Evolutionary conservation across 345 rosid species (phyloP).

Genomic region (Trapa bicornis): DNA sequence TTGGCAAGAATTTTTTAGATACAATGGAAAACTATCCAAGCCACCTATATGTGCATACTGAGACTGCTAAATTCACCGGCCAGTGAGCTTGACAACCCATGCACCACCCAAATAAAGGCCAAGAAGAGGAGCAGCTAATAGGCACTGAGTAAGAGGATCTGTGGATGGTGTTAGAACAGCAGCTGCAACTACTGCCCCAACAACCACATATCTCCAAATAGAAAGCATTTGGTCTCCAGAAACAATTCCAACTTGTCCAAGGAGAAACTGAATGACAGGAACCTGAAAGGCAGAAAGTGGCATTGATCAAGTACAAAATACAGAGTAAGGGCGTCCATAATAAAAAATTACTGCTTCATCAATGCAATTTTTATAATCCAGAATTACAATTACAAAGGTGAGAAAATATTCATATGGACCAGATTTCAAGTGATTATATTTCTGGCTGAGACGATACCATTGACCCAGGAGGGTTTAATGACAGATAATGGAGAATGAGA

Average conservation of each 20-base stretch:
- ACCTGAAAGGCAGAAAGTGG: constrained; percentile 38
- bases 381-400: background rate
- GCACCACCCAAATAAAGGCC: constrained; percentile 96
- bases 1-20: background rate
- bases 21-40: background rate
- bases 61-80: constrained; percentile 29
- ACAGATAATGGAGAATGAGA: background rate
- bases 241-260: constrained; percentile 84
- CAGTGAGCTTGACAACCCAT: constrained; percentile 75
- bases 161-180: constrained; percentile 94
- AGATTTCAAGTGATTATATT: background rate
- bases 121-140: constrained; percentile 76
- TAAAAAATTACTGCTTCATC: background rate
- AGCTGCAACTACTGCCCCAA: constrained; percentile 86
- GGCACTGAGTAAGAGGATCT: constrained; percentile 92
- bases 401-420: background rate
- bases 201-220: constrained; percentile 91
- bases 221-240: constrained; percentile 92
- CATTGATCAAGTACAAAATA: background rate
- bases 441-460: background rate
- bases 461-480: background rate
- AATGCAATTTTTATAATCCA: background rate
- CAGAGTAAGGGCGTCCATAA: background rate
- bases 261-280: constrained; percentile 87
- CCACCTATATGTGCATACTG: background rate